Base-by-base conservation (phyloP, 2,329 filamentous ascomycete species). In the Tolypocladium paradoxum region DNA sequence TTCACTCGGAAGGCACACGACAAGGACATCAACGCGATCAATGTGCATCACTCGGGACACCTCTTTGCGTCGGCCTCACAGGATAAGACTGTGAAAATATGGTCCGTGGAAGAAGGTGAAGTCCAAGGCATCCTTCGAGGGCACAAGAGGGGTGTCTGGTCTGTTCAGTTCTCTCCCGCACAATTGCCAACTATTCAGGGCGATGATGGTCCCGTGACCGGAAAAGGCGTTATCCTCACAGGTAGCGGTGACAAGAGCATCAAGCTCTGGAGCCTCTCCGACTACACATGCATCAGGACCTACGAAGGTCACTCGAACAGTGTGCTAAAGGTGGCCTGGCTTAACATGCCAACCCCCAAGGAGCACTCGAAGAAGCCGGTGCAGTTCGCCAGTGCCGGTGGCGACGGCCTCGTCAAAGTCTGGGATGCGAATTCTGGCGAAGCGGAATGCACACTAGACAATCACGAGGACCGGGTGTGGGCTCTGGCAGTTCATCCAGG, bases 221-320 rank as follows among this genome's bases (percentile, higher is more conserved):
- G 82, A 52, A 89, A 89, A 65, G 92, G 92, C 2, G 78, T 96
- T 47, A 76, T 96, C 14, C 79, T 95, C 31, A 97, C 93, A 0
- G 93, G 90, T 36, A 95, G 89, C 61, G 93, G 92, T 64, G 93
- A 99, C 70, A 96, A 96, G 72, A 97, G 90, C 0, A 81, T 97
- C 63, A 95, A 95, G 68, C 79, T 99, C 11, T 99, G 95, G 95
- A 96, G 82, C 66, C 75, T 99, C 56, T 80, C 85, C 2, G 91
- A 96, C 69, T 99, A 96, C 70, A 89, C 84, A 59, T 99, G 93
- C 69, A 74, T 99, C 47, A 79, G 92, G 54, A 97, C 93, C 0
- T 93, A 97, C 53, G 95, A 99, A 70, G 93, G 93, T 0, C 93
- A 99, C 69, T 92, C 90, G 6, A 95, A 97, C 72, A 96, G 88